Conservation (phyloP, 495 filamentous ascomycete genomes). For the Aspergillus olivimuriae region DNA sequence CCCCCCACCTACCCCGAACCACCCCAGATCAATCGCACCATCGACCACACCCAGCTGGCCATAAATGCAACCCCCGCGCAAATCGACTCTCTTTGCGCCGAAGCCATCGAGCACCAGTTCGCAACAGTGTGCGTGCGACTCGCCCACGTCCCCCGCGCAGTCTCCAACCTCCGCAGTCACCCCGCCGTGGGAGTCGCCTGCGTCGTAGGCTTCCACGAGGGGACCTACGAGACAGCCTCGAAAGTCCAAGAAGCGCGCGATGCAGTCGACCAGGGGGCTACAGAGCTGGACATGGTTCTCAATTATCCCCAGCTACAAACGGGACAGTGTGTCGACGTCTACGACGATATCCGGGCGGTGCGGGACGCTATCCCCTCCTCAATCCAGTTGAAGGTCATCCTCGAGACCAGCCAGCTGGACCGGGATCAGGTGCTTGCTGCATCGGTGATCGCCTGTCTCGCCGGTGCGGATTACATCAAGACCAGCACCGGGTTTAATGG, state of each 20-base stretch:
- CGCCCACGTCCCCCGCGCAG: slow-evolving; percentile 45
- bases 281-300: slow-evolving; percentile 64
- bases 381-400: slow-evolving; percentile 54
- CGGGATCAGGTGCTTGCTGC: slow-evolving; percentile 52
- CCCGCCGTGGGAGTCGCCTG: slow-evolving; percentile 49
- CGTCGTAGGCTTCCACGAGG: slow-evolving; percentile 64
- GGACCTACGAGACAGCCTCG: slow-evolving; percentile 44
- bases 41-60: slow-evolving; percentile 64
- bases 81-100: slow-evolving; percentile 56
- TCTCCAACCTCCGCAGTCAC: slow-evolving; percentile 41
- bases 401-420: slow-evolving; percentile 57
- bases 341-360: slow-evolving; percentile 51
- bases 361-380: slow-evolving; percentile 43
- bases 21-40: slow-evolving; percentile 29
- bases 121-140: slow-evolving; percentile 56
- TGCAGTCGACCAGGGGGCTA: slow-evolving; percentile 53
- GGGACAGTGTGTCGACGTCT: slow-evolving; percentile 45
- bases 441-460: slow-evolving; percentile 49
- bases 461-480: slow-evolving; percentile 61
- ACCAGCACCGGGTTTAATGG: slow-evolving; percentile 66
- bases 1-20: too few species aligned
- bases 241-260: slow-evolving; percentile 50
- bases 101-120: slow-evolving; percentile 54
- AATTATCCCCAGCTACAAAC: slow-evolving; percentile 50
- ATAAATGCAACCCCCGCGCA: slow-evolving; percentile 45